Base-by-base conservation (phyloP, 257 asterid species). In the Plantago major region DNA sequence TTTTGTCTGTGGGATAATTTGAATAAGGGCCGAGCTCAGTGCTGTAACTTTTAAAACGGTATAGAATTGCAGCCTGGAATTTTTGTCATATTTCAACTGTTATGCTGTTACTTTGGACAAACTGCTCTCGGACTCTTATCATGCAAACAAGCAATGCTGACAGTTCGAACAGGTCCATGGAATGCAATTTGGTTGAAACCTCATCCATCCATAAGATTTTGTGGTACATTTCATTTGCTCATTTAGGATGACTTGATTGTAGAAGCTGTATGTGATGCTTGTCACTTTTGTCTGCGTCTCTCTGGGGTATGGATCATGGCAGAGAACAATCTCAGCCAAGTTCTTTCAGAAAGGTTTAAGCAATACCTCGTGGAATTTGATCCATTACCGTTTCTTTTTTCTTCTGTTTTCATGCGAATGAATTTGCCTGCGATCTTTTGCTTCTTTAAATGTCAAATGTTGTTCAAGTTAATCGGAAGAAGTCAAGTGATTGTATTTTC, bases 1-100 rank as follows among this genome's bases (percentile, higher is more conserved):
- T 54, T 80, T 14, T 93, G 97, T 58, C 80, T 93, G 51, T 81
- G 87, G 90, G 83, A 81, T 63, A 79, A 83, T 68, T 47, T 83
- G 70, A 48, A 67, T 70, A 78, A 76, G 70, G 87, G 85, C 4
- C 78, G 59, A 40, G 71, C 87, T 13, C 83, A 49, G 42, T 83
- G 90, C 79, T 83, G 90, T 65, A 80, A 83, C 45, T 38, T 73
- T 58, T 83, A 80, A 79, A 51, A 51, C 14, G 18, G 33, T 19
- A 47, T 51, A 11, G 15, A 19, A 5, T 33, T 58, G 50, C 45
- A 33, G 44, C 43, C 22, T 18, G 9, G 48, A 48, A 22, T 9
- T 28, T 14, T 13, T 22, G 33, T 62, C 42, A 18, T 30, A 17
- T 22, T 54, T 57, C 53, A 44, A 43, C 51, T 19, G 28, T 50